phyloP scores from a whole-genome alignment of 1,284 basidiomycete genomes.

The Leccinum glutinopallens region DNA sequence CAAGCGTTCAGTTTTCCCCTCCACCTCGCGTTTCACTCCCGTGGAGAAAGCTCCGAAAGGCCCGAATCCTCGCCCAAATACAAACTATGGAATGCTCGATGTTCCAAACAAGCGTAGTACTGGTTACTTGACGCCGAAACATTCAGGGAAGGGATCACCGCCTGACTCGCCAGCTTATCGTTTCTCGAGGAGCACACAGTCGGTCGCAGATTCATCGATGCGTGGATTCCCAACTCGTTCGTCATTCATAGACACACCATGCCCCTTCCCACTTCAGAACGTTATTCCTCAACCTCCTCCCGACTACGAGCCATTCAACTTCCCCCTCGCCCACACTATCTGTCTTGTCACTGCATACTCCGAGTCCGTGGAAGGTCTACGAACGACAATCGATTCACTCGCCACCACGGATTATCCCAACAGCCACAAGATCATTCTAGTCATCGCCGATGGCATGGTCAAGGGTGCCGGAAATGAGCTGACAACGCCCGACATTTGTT shows the following conservation, averaged over 20 bases:
- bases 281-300: constrained; percentile 91
- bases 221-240: constrained; percentile 42
- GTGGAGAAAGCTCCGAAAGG: constrained; percentile 69
- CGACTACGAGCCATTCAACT: constrained; percentile 95
- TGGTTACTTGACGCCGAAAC: constrained; percentile 55
- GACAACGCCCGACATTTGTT: constrained; percentile 92
- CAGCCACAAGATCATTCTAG: constrained; percentile 93
- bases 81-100: constrained; percentile 76
- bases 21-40: constrained; percentile 86
- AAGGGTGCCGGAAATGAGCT: constrained; percentile 89
- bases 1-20: constrained; percentile 70
- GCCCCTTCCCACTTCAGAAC: constrained; percentile 91
- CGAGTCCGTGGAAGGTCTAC: constrained; percentile 94
- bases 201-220: constrained; percentile 49
- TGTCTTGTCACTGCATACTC: constrained; percentile 99
- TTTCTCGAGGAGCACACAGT: constrained; percentile 83
- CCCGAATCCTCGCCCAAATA: constrained; percentile 63
- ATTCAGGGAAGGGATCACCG: constrained; percentile 57
- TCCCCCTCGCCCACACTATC: constrained; percentile 92
- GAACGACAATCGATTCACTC: constrained; percentile 96
- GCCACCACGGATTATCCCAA: constrained; percentile 99
- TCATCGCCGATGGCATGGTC: constrained; percentile 99
- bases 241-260: constrained; percentile 64
- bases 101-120: constrained; percentile 64
- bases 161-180: constrained; percentile 77